Evolutionary conservation across 345 rosid genomes (phyloP).

Genomic region (Durio zibethinus): DNA sequence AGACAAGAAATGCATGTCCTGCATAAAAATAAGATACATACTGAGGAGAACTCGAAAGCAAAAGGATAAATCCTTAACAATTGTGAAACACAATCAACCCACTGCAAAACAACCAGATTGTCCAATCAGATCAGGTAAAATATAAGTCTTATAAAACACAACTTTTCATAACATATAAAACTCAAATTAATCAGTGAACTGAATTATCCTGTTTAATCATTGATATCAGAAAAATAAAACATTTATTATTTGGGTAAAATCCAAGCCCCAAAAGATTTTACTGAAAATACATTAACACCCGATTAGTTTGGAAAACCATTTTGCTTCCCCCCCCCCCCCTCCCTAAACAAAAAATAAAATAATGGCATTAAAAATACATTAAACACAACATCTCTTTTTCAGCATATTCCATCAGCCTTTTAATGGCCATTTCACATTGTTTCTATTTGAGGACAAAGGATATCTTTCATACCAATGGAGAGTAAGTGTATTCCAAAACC

Average conservation of each 20-base stretch:
- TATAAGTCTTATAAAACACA: background rate
- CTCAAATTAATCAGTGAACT: background rate
- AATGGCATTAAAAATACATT: background rate
- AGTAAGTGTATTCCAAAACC: background rate
- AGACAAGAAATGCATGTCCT: background rate
- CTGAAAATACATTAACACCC: background rate
- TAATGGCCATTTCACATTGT: background rate
- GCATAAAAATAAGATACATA: slow-evolving; percentile 41
- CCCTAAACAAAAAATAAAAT: background rate
- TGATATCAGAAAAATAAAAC: background rate
- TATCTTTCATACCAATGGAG: background rate
- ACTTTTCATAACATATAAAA: background rate
- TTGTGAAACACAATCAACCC: slow-evolving; percentile 97
- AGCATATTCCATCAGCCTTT: background rate
- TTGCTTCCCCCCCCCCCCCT: background rate
- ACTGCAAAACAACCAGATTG: slow-evolving; percentile 46
- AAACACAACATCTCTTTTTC: background rate
- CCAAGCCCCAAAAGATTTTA: background rate
- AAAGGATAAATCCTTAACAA: slow-evolving; percentile 88
- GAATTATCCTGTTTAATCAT: background rate
- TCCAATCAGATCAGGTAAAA: background rate
- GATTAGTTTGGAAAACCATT: background rate
- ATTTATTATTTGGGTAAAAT: background rate
- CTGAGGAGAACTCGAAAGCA: slow-evolving; percentile 94
- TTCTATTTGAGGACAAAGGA: background rate